phyloP scores from a whole-genome alignment of 345 rosid species.

The Hibiscus trionum region DNA sequence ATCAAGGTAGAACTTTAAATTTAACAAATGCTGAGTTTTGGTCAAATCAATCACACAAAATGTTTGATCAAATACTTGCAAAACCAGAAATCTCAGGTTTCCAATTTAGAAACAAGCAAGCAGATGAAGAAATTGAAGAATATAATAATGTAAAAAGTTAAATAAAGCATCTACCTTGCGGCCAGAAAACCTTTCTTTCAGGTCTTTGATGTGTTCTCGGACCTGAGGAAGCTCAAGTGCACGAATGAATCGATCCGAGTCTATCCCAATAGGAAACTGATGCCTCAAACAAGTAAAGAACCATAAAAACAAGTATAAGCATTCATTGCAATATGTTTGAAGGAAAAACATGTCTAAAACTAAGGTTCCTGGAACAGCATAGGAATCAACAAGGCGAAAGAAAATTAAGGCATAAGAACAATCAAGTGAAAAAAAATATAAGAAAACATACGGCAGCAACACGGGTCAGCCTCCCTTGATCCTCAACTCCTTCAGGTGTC shows the following conservation, averaged over 20 bases:
- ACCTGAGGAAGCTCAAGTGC: conserved; percentile 64
- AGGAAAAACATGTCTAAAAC: not conserved
- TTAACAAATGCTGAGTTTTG: not conserved
- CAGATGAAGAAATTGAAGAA: not conserved
- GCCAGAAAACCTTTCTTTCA: conserved; percentile 89
- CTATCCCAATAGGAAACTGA: conserved; percentile 99
- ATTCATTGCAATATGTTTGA: not conserved
- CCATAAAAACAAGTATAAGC: conserved; percentile 5
- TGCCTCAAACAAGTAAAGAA: conserved; percentile 16
- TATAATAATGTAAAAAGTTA: not conserved
- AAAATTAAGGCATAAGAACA: conserved; percentile 9
- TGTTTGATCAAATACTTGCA: not conserved
- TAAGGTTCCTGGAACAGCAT: conserved; percentile 6
- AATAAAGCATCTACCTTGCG: conserved; percentile 51
- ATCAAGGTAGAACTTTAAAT: not conserved
- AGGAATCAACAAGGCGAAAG: conserved; percentile 5
- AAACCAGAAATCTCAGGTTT: not conserved
- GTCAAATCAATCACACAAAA: not conserved
- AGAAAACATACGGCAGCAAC: conserved; percentile 83
- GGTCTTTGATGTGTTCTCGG: conserved; percentile 68
- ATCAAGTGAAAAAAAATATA: conserved; percentile 13
- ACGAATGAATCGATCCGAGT: conserved; percentile 73
- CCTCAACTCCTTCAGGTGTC: conserved; percentile 98
- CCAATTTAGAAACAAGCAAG: not conserved
- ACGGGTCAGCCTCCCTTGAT: conserved; percentile 92